Evolutionary conservation across 805 yeast genomes (phyloP).

Genomic region (Kregervanrija fluxuum): DNA sequence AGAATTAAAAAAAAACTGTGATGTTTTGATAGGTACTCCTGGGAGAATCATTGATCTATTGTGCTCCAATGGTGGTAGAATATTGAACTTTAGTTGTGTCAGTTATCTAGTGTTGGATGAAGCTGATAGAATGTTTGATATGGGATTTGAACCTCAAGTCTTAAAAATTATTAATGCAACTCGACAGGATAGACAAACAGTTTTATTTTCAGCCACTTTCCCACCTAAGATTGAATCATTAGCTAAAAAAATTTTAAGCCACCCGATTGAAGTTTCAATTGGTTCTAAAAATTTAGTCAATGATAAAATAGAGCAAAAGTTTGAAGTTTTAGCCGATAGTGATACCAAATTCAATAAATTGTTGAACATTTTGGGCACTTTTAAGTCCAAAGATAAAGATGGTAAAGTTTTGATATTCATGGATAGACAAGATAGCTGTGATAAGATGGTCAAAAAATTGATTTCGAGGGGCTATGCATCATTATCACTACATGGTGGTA

Average conservation of each 20-base stretch:
- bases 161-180: conserved; percentile 67
- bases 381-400: conserved; percentile 24
- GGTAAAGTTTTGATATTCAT: conserved; percentile 73
- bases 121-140: conserved; percentile 93
- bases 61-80: conserved; percentile 74
- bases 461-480: conserved; percentile 48
- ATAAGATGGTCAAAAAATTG: conserved; percentile 51
- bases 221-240: conserved; percentile 71
- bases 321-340: conserved; percentile 41
- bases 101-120: conserved; percentile 89
- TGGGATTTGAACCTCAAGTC: conserved; percentile 97
- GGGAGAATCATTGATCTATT: conserved; percentile 88
- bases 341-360: conserved; percentile 50
- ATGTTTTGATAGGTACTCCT: conserved; percentile 87
- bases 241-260: conserved; percentile 54
- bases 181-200: conserved; percentile 83
- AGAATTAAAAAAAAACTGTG: conserved; percentile 67
- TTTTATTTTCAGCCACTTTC: conserved; percentile 90
- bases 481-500: conserved; percentile 83
- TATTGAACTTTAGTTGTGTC: conserved; percentile 57
- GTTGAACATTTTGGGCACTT: conserved; percentile 47
- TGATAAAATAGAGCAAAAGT: conserved; percentile 66
- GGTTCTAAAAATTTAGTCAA: conserved; percentile 81
- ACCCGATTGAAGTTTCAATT: conserved; percentile 71
- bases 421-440: conserved; percentile 85